A percentile compares a stretch with the other conserved stretches of the same genome.
phyloP scores from a whole-genome alignment of 2,329 filamentous ascomycete species.

The Drechslera avenae region DNA sequence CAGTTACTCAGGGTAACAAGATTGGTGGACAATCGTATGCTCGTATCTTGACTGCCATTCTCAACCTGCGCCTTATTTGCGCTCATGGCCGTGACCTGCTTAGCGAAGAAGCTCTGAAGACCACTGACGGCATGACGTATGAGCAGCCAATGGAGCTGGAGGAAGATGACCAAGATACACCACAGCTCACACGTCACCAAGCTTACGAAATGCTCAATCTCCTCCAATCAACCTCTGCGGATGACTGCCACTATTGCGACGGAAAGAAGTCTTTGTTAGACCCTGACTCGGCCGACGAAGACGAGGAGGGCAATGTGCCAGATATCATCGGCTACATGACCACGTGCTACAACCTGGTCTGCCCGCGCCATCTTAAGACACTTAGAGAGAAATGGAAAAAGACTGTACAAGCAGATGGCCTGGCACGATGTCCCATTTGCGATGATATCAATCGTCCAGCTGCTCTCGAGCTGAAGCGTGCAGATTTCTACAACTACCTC shows the following conservation, averaged over 20 bases:
- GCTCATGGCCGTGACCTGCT: constrained; percentile 93
- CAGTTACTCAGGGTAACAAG: constrained; percentile 68
- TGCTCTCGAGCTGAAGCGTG: constrained; percentile 71
- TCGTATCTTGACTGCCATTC: constrained; percentile 88
- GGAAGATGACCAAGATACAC: constrained; percentile 69
- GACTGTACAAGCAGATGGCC: constrained; percentile 50
- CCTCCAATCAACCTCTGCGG: constrained; percentile 79
- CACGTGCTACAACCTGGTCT: constrained; percentile 85
- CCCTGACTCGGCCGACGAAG: constrained; percentile 43
- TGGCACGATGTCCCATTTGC: constrained; percentile 71
- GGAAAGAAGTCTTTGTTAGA: constrained; percentile 62
- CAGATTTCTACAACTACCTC: constrained; percentile 55
- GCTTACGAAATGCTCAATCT: constrained; percentile 86
- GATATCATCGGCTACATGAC: constrained; percentile 78
- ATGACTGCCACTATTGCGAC: constrained; percentile 68
- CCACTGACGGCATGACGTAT: constrained; percentile 79
- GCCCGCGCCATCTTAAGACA: constrained; percentile 69
- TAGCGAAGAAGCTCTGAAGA: constrained; percentile 78
- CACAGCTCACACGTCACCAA: constrained; percentile 68
- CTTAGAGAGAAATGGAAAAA: constrained; percentile 62
- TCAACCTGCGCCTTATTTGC: constrained; percentile 86
- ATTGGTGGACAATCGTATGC: constrained; percentile 89
- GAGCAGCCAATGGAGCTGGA: constrained; percentile 89
- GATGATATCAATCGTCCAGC: constrained; percentile 65
- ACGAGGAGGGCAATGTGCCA: constrained; percentile 58